Evolutionary conservation across 108 stramenopile genomes (phyloP), one percentile per base, ranked within the genome.

Genomic region (Poteriospumella lacustris): DNA sequence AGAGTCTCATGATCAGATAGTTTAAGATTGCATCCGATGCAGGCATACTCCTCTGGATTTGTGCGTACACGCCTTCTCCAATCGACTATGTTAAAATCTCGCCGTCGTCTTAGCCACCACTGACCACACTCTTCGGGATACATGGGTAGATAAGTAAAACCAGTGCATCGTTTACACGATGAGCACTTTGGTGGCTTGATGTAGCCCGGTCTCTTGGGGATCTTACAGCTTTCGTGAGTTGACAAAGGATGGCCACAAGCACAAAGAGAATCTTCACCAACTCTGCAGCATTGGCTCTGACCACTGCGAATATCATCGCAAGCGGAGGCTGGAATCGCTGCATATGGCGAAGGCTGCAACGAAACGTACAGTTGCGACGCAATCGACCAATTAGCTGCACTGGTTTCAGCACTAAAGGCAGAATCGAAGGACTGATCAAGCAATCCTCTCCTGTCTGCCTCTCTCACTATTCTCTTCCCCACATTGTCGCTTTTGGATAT

Each of bases 1-100:
- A 68, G 36, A 36, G 64, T 68, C 24, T 68, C 64, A 39, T 68
- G 64, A 19, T 68, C 64, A 68, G 64, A 39, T 39, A 68, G 15
- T 19, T 68, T 68, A 19, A 36, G 40, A 40, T 68, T 40, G 24
- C 64, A 68, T 68, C 64, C 64, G 24, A 68, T 68, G 40, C 64
- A 68, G 36, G 19, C 15, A 68, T 68, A 68, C 12, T 68, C 64
- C 12, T 19, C 39, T 36, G 64, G 64, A 36, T 68, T 36, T 39
- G 19, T 15, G 15, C 39, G 28, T 36, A 68, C 36, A 19, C 64
- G 19, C 64, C 24, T 68, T 68, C 64, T 36, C 64, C 64, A 68
- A 19, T 12, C 19, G 12, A 39, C 39, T 39, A 68, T 36, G 24
- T 68, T 19, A 39, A 68, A 68, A 68, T 68, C 64, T 68, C 24